Evolutionary conservation across 805 yeast species (phyloP).

Genomic region (Komagataella phaffii): DNA sequence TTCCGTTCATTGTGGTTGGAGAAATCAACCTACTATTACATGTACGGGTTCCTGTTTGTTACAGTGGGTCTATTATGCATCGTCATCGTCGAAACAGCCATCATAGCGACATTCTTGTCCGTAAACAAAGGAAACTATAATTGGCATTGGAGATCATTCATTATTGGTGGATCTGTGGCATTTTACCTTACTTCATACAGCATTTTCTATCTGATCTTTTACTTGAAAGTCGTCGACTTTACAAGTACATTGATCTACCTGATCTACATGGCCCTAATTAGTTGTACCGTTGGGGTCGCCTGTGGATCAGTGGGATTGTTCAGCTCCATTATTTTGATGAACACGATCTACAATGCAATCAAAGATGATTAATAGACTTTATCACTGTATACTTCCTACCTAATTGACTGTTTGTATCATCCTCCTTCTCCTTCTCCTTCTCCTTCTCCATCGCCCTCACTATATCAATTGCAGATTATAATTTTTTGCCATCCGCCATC

Average conservation of each 20-base stretch:
- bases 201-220: slow-evolving; percentile 45
- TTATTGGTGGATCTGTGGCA: slow-evolving; percentile 59
- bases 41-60: slow-evolving; percentile 63
- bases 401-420: background rate
- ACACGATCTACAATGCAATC: slow-evolving; percentile 42
- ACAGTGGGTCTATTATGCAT: slow-evolving; percentile 46
- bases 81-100: slow-evolving; percentile 57
- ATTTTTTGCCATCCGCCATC: background rate
- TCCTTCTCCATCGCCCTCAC: background rate
- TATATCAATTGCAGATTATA: background rate
- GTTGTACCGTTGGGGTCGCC: slow-evolving; percentile 48
- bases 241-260: slow-evolving; percentile 58
- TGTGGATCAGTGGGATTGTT: slow-evolving; percentile 68
- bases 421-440: background rate
- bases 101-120: slow-evolving; percentile 54
- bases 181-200: slow-evolving; percentile 59
- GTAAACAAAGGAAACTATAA: slow-evolving; percentile 35
- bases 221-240: slow-evolving; percentile 50
- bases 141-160: slow-evolving; percentile 81
- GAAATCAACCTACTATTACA: slow-evolving; percentile 63
- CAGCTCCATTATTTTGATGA: slow-evolving; percentile 54
- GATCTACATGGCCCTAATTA: slow-evolving; percentile 55
- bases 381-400: background rate
- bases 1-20: slow-evolving; percentile 73
- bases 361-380: slow-evolving; percentile 31